Conservation (phyloP, 495 filamentous ascomycete genomes). For the Trichoderma gamsii region DNA sequence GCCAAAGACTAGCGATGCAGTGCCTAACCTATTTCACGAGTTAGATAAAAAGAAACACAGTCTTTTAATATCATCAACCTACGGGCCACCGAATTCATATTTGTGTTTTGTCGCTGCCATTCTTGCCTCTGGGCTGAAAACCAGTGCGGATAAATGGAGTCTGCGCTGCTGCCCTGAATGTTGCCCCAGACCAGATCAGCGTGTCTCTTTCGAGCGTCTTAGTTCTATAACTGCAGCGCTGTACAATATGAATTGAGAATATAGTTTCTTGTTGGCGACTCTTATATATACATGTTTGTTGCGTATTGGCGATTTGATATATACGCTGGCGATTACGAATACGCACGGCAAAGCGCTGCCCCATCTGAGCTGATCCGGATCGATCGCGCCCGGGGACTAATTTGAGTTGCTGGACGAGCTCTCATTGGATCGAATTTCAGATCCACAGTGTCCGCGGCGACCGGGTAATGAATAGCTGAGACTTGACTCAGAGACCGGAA, state of each 20-base stretch:
- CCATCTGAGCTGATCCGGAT: conserved; percentile 9
- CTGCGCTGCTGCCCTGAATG: neutral
- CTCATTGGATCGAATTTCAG: neutral
- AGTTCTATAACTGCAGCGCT: neutral
- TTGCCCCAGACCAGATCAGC: neutral
- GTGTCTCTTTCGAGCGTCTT: neutral
- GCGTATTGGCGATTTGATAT: neutral
- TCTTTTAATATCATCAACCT: conserved; percentile 36
- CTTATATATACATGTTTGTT: neutral
- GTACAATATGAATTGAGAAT: neutral
- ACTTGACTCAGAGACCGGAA: too few species aligned
- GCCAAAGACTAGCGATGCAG: conserved; percentile 64
- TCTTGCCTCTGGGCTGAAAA: neutral
- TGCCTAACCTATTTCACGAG: conserved; percentile 56
- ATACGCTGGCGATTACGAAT: conserved; percentile 2
- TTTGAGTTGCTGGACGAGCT: neutral
- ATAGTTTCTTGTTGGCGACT: neutral
- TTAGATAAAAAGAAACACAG: neutral
- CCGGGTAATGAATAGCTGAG: too few species aligned
- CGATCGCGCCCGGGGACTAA: neutral
- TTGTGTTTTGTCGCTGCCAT: conserved; percentile 26
- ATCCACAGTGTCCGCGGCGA: neutral
- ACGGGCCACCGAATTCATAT: conserved; percentile 89
- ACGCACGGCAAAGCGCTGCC: neutral
- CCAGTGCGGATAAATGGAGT: neutral